phyloP scores from a whole-genome alignment of 371 early-diverging fungal species.

The Entomophthora muscae region DNA sequence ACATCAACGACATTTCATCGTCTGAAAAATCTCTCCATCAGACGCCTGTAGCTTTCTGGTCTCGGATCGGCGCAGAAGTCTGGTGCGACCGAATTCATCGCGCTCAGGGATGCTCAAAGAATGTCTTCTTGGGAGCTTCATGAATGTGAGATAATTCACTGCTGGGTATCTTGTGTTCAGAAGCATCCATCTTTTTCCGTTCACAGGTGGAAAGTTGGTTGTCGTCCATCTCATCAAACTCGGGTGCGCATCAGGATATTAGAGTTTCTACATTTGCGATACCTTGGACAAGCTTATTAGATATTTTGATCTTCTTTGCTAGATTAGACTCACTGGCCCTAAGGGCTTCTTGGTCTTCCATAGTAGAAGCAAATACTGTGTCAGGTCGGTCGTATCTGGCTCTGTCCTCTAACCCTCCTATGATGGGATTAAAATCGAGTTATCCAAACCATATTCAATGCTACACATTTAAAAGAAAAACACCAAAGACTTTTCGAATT shows the following conservation, averaged over 20 bases:
- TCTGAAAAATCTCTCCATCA: background rate
- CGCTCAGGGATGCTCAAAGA: constrained; percentile 34
- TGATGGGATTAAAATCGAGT: background rate
- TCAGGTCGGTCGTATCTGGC: background rate
- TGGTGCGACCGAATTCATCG: constrained; percentile 64
- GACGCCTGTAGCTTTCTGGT: constrained; percentile 13
- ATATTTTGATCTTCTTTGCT: background rate
- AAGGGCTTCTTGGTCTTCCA: background rate
- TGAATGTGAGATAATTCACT: background rate
- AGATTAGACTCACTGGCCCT: background rate
- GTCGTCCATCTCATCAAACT: background rate
- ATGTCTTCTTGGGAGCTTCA: background rate
- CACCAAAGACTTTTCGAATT: background rate
- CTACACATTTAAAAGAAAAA: background rate
- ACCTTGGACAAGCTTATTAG: background rate
- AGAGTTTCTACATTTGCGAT: background rate
- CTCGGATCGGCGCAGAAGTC: constrained; percentile 42
- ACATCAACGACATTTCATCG: constrained; percentile 15
- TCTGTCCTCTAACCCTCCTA: background rate
- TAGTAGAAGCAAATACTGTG: background rate
- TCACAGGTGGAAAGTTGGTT: background rate
- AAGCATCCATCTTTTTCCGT: background rate
- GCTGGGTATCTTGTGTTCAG: too few species aligned
- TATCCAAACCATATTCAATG: background rate
- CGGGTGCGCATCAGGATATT: background rate